Evolutionary conservation across 2,329 filamentous ascomycete genomes (phyloP), one percentile per base, ranked within the genome.

Genomic region (Venturia carpophila): DNA sequence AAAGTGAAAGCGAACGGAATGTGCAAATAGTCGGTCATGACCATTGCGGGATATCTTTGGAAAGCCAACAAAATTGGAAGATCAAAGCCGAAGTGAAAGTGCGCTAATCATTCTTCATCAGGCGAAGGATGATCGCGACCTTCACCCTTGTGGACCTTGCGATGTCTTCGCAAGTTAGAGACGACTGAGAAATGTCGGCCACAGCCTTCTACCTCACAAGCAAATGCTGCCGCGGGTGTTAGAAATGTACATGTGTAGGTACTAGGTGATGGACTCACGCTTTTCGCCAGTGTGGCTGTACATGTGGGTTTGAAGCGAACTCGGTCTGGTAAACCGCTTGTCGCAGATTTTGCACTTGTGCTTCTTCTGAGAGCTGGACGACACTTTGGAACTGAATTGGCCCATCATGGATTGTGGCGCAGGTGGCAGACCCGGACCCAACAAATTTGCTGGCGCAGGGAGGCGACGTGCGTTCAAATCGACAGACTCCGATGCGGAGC

Each of bases 271-370:
- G 34, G 24, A 87, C 92, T 83, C 85, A 96, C 92, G 93, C 80
- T 97, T 97, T 77, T 97, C 93, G 74, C 93, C 93, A 65, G 93
- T 97, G 74, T 97, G 93, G 77, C 92, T 96, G 79, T 97, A 97
- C 90, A 97, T 97, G 75, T 97, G 93, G 41, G 93, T 97, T 75
- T 97, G 93, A 47, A 97, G 78, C 17, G 93, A 97, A 74, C 92
- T 96, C 1, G 93, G 93, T 64, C 93, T 85, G 1, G 93, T 97
- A 76, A 97, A 97, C 55, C 93, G 87, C 83, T 97, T 97, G 78
- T 97, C 93, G 80, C 93, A 97, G 67, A 97, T 90, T 79, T 96
- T 97, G 84, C 93, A 97, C 82, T 97, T 97, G 80, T 97, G 94
- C 83, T 97, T 97, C 86, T 97, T 97, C 75, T 97, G 92, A 11